Conservation (phyloP, 2,329 filamentous ascomycete genomes). For the Orbilia quercus region DNA sequence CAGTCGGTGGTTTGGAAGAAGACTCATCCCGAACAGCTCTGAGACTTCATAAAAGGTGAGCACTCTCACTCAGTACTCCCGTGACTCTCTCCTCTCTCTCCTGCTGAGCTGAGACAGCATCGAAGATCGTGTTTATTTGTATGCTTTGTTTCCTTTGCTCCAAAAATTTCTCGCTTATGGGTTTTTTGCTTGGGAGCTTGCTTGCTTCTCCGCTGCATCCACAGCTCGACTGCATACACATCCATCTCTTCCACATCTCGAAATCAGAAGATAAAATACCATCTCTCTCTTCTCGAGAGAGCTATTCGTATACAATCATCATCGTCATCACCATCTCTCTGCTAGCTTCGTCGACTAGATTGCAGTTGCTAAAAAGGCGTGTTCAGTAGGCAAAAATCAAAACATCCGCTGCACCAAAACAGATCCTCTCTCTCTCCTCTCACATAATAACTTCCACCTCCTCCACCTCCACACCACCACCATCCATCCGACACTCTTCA, state of each 20-base stretch:
- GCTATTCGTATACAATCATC: too few relatives aligned
- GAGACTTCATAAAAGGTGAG: constrained; percentile 32
- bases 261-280: constrained; percentile 13
- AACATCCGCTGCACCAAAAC: constrained; percentile 53
- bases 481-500: constrained; percentile 54
- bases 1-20: neutral
- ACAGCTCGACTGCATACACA: constrained; percentile 32
- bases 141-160: constrained; percentile 6
- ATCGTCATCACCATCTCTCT: neutral
- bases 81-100: neutral
- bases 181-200: constrained; percentile 18
- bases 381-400: constrained; percentile 56
- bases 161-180: constrained; percentile 50
- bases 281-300: too few relatives aligned
- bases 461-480: constrained; percentile 38
- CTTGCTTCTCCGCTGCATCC: constrained; percentile 40
- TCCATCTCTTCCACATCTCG: constrained; percentile 8
- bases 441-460: constrained; percentile 4
- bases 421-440: constrained; percentile 13
- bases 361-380: constrained; percentile 31
- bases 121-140: too few relatives aligned
- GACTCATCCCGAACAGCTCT: constrained; percentile 16
- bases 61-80: neutral
- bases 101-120: too few relatives aligned
- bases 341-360: constrained; percentile 2